Percentiles rank a stretch among this genome's conserved stretches.
phyloP scores from a whole-genome alignment of 2,329 filamentous ascomycete genomes.

The Neonectria sp. region DNA sequence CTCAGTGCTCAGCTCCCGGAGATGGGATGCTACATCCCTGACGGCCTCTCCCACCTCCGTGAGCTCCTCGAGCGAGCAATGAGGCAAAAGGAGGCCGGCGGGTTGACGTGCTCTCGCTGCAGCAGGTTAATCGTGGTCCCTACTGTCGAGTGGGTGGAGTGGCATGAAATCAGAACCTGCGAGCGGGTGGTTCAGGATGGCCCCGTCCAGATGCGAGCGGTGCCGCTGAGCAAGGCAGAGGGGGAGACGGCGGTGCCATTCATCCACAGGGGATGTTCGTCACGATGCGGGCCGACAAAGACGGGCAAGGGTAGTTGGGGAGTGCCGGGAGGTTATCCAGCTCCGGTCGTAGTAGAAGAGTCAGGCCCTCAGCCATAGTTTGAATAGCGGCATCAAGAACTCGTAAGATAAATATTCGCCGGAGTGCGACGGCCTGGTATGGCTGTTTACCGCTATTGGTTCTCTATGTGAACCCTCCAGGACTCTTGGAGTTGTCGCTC shows the following conservation, averaged over 20 bases:
- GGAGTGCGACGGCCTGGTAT: not conserved
- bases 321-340: constrained; percentile 37
- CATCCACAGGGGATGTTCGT: constrained; percentile 65
- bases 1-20: constrained; percentile 59
- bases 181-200: constrained; percentile 25
- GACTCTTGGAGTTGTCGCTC: not conserved
- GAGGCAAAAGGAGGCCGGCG: constrained; percentile 62
- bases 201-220: constrained; percentile 32
- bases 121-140: constrained; percentile 64
- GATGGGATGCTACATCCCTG: constrained; percentile 60
- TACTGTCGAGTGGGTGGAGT: constrained; percentile 74
- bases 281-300: constrained; percentile 59
- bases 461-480: not conserved
- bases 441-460: not conserved
- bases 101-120: constrained; percentile 68
- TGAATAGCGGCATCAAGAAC: constrained; percentile 17
- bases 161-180: constrained; percentile 62
- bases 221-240: constrained; percentile 48
- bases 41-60: constrained; percentile 58
- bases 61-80: constrained; percentile 58
- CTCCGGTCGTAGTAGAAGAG: constrained; percentile 26
- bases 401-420: constrained; percentile 9
- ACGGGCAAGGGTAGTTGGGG: constrained; percentile 37
- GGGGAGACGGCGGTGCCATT: constrained; percentile 62
- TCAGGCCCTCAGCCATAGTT: constrained; percentile 20